These are phyloP conservation scores for Neoboletus brunneissimus DNA, from an alignment of 768 basidiomycete genomes.

Conservation along the genomic window DNA sequence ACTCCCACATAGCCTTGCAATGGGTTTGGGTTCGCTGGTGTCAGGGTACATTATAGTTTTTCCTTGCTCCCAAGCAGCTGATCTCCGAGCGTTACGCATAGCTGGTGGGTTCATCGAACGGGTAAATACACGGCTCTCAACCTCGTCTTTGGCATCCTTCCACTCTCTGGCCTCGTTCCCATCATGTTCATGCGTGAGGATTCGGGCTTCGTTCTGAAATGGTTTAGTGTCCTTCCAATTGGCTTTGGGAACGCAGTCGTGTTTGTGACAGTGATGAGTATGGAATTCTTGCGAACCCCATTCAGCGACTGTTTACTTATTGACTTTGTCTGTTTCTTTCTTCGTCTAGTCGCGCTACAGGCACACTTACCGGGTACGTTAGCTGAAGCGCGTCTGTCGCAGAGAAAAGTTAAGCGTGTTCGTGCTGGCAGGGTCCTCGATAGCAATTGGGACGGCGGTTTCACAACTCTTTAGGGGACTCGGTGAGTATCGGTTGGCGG, in stretches of 20 bases:
- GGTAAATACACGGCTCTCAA: constrained; percentile 11
- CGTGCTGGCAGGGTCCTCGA: neutral
- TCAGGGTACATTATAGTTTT: neutral
- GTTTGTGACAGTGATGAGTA: constrained; percentile 10
- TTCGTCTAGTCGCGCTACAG: constrained; percentile 12
- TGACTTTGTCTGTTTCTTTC: neutral
- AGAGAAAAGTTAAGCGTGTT: neutral
- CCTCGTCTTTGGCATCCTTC: constrained; percentile 11
- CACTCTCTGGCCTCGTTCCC: constrained; percentile 7
- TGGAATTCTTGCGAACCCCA: neutral
- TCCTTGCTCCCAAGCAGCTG: neutral
- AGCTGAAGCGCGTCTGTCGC: neutral
- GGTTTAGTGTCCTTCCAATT: constrained; percentile 17
- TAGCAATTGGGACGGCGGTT: constrained; percentile 2
- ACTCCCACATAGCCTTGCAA: constrained; percentile 12
- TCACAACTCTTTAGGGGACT: constrained; percentile 12
- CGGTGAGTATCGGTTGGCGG: neutral
- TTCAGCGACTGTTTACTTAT: neutral
- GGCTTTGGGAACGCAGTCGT: constrained; percentile 18
- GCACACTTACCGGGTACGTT: constrained; percentile 8
- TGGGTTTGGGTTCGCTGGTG: constrained; percentile 11
- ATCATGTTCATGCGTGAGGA: constrained; percentile 9
- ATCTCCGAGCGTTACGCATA: neutral
- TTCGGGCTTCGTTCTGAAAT: constrained; percentile 6
- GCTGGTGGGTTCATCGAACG: constrained; percentile 11